Percentiles rank a stretch among this genome's conserved stretches.
phyloP scores from a whole-genome alignment of 768 basidiomycete species.

The Cyathus striatus region DNA sequence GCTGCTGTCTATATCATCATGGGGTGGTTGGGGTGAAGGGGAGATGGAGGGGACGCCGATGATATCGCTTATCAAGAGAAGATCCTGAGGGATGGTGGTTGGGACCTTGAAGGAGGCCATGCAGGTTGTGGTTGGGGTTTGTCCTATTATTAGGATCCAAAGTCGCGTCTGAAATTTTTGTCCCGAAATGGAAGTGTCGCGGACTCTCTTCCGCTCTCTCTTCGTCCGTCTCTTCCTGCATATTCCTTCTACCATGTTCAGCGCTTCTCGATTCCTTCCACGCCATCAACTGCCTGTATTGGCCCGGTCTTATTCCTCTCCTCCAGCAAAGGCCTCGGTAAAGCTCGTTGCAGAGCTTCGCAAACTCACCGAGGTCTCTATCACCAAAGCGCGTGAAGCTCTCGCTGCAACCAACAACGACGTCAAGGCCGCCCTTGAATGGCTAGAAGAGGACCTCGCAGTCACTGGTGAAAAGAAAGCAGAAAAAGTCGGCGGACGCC shows the following conservation, averaged over 20 bases:
- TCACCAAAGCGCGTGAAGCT: slow-evolving; percentile 86
- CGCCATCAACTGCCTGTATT: slow-evolving; percentile 8
- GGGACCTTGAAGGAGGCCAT: slow-evolving; percentile 58
- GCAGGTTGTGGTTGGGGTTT: too few species aligned
- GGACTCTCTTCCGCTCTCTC: too few species aligned
- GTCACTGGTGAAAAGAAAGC: slow-evolving; percentile 73
- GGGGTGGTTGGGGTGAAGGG: slow-evolving; percentile 11
- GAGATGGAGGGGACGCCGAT: slow-evolving; percentile 35
- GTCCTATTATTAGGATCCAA: too few species aligned
- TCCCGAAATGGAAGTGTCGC: too few species aligned
- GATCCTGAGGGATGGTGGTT: slow-evolving; percentile 61
- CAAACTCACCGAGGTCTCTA: slow-evolving; percentile 74
- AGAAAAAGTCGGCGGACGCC: slow-evolving; percentile 75
- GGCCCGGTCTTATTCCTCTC: slow-evolving; percentile 45
- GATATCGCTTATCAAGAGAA: slow-evolving; percentile 67
- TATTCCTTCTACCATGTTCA: too few species aligned
- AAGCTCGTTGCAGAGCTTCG: slow-evolving; percentile 84
- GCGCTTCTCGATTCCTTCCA: slow-evolving; percentile 8
- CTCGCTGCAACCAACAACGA: slow-evolving; percentile 71
- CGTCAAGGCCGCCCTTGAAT: slow-evolving; percentile 66
- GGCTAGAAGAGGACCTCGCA: slow-evolving; percentile 74
- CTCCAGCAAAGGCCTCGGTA: slow-evolving; percentile 51
- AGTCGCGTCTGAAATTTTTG: too few species aligned
- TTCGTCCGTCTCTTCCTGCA: too few species aligned
- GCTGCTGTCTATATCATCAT: slow-evolving; percentile 53